Conservation (phyloP, 2,329 filamentous ascomycete genomes). For the Rachicladosporium sp. region DNA sequence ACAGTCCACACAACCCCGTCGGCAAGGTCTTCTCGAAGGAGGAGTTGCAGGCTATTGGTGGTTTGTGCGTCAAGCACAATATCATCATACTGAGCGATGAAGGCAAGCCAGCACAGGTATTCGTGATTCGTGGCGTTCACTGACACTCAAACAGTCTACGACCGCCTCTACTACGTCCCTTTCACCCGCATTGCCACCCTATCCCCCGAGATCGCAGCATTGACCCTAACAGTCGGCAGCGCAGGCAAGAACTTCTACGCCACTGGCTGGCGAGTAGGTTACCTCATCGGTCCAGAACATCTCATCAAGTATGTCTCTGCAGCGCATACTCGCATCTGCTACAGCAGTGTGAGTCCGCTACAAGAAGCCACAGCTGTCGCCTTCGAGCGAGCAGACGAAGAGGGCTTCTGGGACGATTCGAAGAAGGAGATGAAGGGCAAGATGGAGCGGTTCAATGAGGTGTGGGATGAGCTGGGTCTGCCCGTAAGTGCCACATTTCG, state of each 20-base stretch:
- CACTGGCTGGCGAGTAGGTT: conserved; percentile 93
- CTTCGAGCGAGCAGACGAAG: conserved; percentile 75
- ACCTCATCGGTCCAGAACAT: conserved; percentile 79
- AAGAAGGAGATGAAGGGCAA: conserved; percentile 82
- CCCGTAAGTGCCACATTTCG: too few relatives aligned
- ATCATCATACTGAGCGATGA: conserved; percentile 55
- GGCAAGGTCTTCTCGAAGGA: conserved; percentile 85
- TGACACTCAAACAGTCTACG: too few relatives aligned
- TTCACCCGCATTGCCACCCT: conserved; percentile 88
- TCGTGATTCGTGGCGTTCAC: too few relatives aligned
- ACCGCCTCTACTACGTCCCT: conserved; percentile 85
- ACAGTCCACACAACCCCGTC: conserved; percentile 85
- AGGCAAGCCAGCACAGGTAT: too few relatives aligned
- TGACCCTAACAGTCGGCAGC: conserved; percentile 88
- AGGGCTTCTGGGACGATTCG: conserved; percentile 78
- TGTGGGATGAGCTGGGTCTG: conserved; percentile 36
- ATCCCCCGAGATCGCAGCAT: conserved; percentile 73
- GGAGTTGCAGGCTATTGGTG: conserved; percentile 74
- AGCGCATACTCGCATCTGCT: conserved; percentile 93
- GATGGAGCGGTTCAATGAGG: conserved; percentile 71
- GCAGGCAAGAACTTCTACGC: conserved; percentile 98
- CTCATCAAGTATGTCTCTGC: conserved; percentile 84
- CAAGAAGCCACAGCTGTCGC: conserved; percentile 91
- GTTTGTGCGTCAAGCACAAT: conserved; percentile 81
- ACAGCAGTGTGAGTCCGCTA: conserved; percentile 80